Base-by-base conservation (phyloP, 1,139 yeast species). In the Saccharomycopsis phalli region DNA sequence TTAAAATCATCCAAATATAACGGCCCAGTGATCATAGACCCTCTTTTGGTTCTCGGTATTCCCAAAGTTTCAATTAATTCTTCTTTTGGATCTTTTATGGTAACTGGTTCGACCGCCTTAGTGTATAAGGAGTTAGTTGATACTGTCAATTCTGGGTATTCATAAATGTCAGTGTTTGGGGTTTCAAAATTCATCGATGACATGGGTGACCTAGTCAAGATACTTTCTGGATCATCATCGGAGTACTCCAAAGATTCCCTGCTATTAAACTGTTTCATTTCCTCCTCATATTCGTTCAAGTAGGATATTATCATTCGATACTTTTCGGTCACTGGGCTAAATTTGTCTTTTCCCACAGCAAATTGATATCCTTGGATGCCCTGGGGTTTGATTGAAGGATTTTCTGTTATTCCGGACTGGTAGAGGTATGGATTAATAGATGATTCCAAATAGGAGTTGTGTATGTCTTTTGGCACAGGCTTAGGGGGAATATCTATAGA, bases 1-100 rank as follows among this genome's bases (percentile, higher is more conserved):
- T 40, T 40, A 23, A 21, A 21, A 3, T 40, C 38, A 23, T 38
- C 26, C 14, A 31, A 16, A 10, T n/a, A 25, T 3, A 38, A 11
- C 1, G 19, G 4, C 11, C 21, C 21, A 8, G 36, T 16, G 8
- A 40, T 21, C 13, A 36, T 25, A 16, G 47, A 44, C 2, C 47
- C 44, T 35, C 47, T 29, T 18, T 36, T 37, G 21, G 38, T 44
- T 37, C 47, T 36, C 20, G 47, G 47, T 8, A 44, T 34, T 11
- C 42, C 44, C 8, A 44, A 28, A 8, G 35, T 42, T 3, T 34
- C 23, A 10, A 44, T 36, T 3, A 44, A 25, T 10, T 31, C 40
- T 19, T 34, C 37, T 21, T 39, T 42, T 8, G 42, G 21, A 31
- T 35, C 36, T 31, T 22, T 33, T 17, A 14, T 8, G 11, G n/a